Base-by-base conservation (phyloP, 2,329 filamentous ascomycete genomes). In the Alternaria dauci region DNA sequence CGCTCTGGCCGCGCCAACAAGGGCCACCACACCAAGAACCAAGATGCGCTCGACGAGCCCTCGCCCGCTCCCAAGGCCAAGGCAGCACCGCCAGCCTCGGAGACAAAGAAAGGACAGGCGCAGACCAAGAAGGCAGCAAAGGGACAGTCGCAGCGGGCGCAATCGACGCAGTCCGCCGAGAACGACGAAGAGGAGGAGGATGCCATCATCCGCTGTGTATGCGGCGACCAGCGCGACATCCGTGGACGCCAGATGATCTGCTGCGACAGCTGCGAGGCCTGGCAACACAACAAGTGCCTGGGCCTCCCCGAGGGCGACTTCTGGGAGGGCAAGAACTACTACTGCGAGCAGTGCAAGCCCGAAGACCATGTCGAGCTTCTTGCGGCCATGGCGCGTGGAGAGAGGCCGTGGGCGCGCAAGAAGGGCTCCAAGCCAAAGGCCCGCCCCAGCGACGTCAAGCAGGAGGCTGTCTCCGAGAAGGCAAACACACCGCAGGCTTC, bases 211-310 rank as follows among this genome's bases (percentile, higher is more conserved):
- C 91, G 94, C 68, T 99, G 94, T 78, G 91, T 97, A 51, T 99
- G 94, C 75, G 94, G 95, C 68, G 90, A 92, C 60, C 91, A 91
- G 44, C 73, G 73, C 65, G 92, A 94, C 69, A 92, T 96, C 69
- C 89, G 92, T 14, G 92, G 91, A 67, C 90, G 95, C 71, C 89
- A 93, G 53, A 98, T 96, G 93, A 97, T 99, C 72, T 93, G 91
- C 62, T 99, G 95, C 82, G 95, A 99, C 79, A 88, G 87, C 47
- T 99, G 95, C 79, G 88, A 88, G 50, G 94, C 91, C 42, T 99
- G 95, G 95, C 95, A 99, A 80, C 95, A 99, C 80, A 97, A 97
- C 74, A 90, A 96, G 65, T 99, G 95, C 77, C 92, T 99, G 84
- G 93, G 92, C 54, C 87, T 97, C 72, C 88, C 90, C 47, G 93